Evolutionary conservation across 2,329 filamentous ascomycete genomes (phyloP), one percentile per base, ranked within the genome.

Genomic region (Nannizzia gypsea): DNA sequence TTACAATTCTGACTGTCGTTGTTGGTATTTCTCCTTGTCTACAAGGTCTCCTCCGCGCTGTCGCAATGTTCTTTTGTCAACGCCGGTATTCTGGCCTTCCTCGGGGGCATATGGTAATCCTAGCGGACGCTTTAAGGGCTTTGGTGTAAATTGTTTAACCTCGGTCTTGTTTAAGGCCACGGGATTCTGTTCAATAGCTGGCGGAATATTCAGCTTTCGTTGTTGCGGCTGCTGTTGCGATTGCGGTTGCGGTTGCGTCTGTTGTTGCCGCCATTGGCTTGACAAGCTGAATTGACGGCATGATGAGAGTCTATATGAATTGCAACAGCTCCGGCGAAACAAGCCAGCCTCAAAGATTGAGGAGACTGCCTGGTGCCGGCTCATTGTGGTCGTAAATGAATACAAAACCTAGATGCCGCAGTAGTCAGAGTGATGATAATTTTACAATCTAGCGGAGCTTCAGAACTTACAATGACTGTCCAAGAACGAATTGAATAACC

Each of bases 11-110:
- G 88, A 81, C 64, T 92, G 83, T 65, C 85, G 82, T 64, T 82
- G 79, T 6, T 96, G 74, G 71, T 97, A 91, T 72, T 89, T 91
- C 61, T 93, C 86, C 69, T 89, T 91, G 73, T 93, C 80, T 64
- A 89, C 84, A 70, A 95, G 90, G 70, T 96, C 90, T 64, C 89
- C 84, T 44, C 85, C 81, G 56, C 84, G 83, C 74, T 96, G 80
- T 63, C 78, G 78, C 63, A 88, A 72, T 0, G 84, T 80, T 44
- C 91, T 84, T 17, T 66, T 69, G 67, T 95, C 89, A 63, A 88
- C 72, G 58, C 90, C 90, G 1, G 84, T 86, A 74, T 97, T 96
- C 72, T 97, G 85, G 62, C 90, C 90, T 11, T 83, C 75, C 61
- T 79, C 75, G 0, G 93, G 93, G 1, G 90, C 87, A 40, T 82